Percentiles rank a stretch among this genome's conserved stretches.
Evolutionary conservation across 345 rosid genomes (phyloP).

Genomic region (Brassica nigra): DNA sequence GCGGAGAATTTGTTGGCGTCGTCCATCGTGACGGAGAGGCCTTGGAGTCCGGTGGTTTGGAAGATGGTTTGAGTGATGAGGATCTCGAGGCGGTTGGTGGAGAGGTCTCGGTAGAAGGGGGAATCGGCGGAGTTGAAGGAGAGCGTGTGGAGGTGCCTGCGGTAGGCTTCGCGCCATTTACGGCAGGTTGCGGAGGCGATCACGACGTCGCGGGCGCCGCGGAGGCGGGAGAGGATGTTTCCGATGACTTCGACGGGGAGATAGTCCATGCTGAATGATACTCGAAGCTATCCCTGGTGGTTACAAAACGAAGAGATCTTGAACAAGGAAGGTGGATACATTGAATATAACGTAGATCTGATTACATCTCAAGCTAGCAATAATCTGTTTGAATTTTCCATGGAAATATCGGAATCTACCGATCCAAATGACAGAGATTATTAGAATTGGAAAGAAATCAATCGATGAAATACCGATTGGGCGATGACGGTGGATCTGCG

Average conservation of each 20-base stretch:
- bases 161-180: slow-evolving; percentile 84
- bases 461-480: slow-evolving; percentile 11
- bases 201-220: slow-evolving; percentile 80
- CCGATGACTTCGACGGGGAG: slow-evolving; percentile 93
- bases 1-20: slow-evolving; percentile 66
- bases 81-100: slow-evolving; percentile 64
- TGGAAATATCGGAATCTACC: neutral
- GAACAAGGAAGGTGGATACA: neutral
- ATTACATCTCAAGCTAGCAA: neutral
- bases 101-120: slow-evolving; percentile 56
- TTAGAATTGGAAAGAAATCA: neutral
- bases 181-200: slow-evolving; percentile 79
- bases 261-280: slow-evolving; percentile 54
- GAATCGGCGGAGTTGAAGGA: slow-evolving; percentile 74
- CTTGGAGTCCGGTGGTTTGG: slow-evolving; percentile 73
- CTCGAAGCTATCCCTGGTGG: neutral
- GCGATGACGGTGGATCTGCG: slow-evolving; percentile 22
- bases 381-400: neutral
- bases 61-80: slow-evolving; percentile 79
- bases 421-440: neutral
- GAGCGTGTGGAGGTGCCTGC: slow-evolving; percentile 66
- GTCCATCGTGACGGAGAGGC: slow-evolving; percentile 68
- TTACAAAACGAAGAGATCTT: slow-evolving; percentile 5
- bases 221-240: slow-evolving; percentile 75
- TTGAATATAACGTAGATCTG: slow-evolving; percentile 4